Percentiles rank a stretch among this genome's conserved stretches.
These are phyloP conservation scores for Chaetomidium leptoderma DNA, from an alignment of 495 filamentous ascomycete species.

Conservation along the genomic window DNA sequence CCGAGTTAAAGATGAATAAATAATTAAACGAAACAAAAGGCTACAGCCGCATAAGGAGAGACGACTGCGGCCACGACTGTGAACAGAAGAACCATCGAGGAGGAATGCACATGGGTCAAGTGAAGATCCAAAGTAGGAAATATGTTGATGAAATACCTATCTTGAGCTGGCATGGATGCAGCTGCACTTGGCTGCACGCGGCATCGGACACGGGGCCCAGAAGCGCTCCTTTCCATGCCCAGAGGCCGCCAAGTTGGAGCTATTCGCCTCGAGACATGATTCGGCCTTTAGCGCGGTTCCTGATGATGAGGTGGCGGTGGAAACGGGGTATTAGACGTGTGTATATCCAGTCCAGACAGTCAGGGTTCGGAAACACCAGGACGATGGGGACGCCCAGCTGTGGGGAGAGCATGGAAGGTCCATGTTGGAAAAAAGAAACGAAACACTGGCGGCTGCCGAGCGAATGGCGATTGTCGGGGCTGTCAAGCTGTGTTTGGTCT, in stretches of 20 bases:
- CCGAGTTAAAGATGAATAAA: background rate
- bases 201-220: background rate
- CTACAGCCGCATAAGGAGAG: constrained; percentile 29
- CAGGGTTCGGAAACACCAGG: background rate
- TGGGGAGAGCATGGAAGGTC: background rate
- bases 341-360: background rate
- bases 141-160: background rate
- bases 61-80: constrained; percentile 10
- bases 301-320: background rate
- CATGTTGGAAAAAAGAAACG: constrained; percentile 1
- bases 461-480: background rate
- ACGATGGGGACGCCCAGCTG: background rate
- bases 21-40: background rate
- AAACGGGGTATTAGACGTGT: background rate
- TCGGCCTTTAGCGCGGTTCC: background rate
- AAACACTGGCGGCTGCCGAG: background rate
- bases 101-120: background rate
- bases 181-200: background rate
- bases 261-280: constrained; percentile 1
- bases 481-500: background rate
- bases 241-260: background rate
- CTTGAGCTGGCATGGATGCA: background rate
- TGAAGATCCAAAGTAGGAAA: background rate
- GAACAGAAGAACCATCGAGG: background rate
- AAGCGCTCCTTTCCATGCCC: background rate